Evolutionary conservation across 2,329 filamentous ascomycete genomes (phyloP), one percentile per base, ranked within the genome.

Genomic region (Fusarium sp.): DNA sequence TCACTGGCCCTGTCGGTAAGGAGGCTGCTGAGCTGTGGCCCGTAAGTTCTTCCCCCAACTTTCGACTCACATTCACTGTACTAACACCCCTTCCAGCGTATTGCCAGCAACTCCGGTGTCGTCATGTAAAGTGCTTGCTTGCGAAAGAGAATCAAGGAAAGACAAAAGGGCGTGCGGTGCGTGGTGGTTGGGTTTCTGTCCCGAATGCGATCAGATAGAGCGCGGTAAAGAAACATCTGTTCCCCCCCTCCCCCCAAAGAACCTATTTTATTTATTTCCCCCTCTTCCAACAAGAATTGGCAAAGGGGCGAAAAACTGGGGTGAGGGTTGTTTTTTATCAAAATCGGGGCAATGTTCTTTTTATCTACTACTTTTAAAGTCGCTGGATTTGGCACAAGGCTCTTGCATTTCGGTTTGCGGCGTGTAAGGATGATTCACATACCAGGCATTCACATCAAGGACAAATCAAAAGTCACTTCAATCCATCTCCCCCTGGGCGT

Each of bases 11-110:
- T 82, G 96, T 99, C 84, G 96, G 96, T 87, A 99, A 99, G 93
- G 96, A 99, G 90, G 96, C 96, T 85, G 96, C 96, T 86, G 96
- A 99, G 90, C 91, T 99, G 83, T 99, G 96, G 96, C 96, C 96
- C 85, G 94, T 96, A 90, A 88, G 93, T 90, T 74, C 7, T 28
- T 33, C 28, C 24, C 22, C n/a, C 6, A 22, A 7, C 5, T 24
- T 7, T 39, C 28, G 13, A 41, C 22, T 13, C 33, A 18, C 22
- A 15, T 9, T 14, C 4, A 15, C 24, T 11, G 6, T 45, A 39
- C 81, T 87, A 79, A 87, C 80, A 56, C 35, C 35, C 24, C 55
- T 48, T 48, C 35, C 79, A 96, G 93, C 96, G 96, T 98, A 98
- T 98, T 88, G 96, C 96, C 87, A 95, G 92, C 91, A 99, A 99